Evolutionary conservation across 2,329 filamentous ascomycete species (phyloP).

Genomic region (Parastagonospora avenae): DNA sequence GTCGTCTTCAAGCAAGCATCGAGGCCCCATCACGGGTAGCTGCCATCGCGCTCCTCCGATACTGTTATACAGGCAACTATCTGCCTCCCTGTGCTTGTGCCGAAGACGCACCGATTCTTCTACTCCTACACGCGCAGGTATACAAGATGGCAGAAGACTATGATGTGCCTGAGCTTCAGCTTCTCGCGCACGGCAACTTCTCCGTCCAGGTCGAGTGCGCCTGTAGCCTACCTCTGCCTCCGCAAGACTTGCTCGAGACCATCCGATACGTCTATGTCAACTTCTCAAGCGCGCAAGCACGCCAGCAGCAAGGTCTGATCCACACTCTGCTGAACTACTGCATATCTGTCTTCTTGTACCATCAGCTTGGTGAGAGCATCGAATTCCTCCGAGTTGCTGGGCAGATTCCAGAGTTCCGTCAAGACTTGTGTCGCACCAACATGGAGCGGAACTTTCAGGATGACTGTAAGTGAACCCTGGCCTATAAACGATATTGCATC

Average conservation of each 20-base stretch:
- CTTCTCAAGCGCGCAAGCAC: slow-evolving; percentile 25
- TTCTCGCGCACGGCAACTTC: slow-evolving; percentile 48
- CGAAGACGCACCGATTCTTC: slow-evolving; percentile 30
- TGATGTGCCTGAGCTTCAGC: slow-evolving; percentile 47
- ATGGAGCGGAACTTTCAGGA: slow-evolving; percentile 47
- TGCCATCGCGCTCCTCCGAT: slow-evolving; percentile 48
- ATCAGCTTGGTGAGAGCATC: slow-evolving; percentile 41
- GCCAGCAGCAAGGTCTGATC: slow-evolving; percentile 36
- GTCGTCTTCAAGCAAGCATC: slow-evolving; percentile 43
- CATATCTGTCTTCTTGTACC: slow-evolving; percentile 45
- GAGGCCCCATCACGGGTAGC: slow-evolving; percentile 42
- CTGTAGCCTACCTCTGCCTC: slow-evolving; percentile 45
- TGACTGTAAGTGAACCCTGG: slow-evolving; percentile 42
- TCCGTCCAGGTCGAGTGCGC: slow-evolving; percentile 47
- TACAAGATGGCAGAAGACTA: slow-evolving; percentile 50
- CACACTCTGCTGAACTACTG: slow-evolving; percentile 52
- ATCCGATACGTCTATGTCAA: slow-evolving; percentile 45
- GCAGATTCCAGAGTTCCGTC: slow-evolving; percentile 47
- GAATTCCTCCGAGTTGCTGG: slow-evolving; percentile 46
- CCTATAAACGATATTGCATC: background rate
- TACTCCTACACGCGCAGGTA: slow-evolving; percentile 50
- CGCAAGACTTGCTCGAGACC: slow-evolving; percentile 47
- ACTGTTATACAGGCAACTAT: slow-evolving; percentile 50
- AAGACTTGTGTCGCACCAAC: slow-evolving; percentile 48
- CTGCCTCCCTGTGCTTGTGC: slow-evolving; percentile 19